Evolutionary conservation across 2,329 filamentous ascomycete genomes (phyloP).

Genomic region (Cercospora sp.): DNA sequence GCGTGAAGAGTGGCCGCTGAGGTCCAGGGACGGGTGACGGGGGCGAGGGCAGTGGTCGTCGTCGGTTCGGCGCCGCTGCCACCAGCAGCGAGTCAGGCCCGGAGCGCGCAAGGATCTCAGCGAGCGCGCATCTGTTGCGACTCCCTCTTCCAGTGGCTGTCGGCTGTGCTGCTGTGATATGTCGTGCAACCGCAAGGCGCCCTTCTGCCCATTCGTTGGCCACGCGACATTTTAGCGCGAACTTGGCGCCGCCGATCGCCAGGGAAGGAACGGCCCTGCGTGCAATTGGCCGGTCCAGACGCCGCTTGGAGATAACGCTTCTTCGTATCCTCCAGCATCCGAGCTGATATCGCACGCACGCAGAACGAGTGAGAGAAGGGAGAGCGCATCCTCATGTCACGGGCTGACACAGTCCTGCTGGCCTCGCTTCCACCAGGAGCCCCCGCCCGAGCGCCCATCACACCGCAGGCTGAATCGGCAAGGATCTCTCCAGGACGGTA

Average conservation of each 20-base stretch:
- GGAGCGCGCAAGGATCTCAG: not conserved
- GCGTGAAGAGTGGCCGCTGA: not conserved
- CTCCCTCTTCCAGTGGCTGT: not conserved
- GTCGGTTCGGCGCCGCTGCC: slow-evolving; percentile 3
- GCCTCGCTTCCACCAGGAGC: not conserved
- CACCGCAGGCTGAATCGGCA: not conserved
- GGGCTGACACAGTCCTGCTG: not conserved
- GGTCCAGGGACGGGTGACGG: not conserved
- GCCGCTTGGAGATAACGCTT: not conserved
- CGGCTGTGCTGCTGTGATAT: not conserved
- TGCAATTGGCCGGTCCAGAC: not conserved
- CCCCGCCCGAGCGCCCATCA: not conserved
- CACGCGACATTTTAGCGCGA: slow-evolving; percentile 8
- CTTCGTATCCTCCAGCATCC: not conserved
- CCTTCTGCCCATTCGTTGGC: slow-evolving; percentile 2
- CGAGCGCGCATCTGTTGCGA: not conserved
- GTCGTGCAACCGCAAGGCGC: slow-evolving; percentile 11
- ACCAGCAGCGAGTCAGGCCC: not conserved
- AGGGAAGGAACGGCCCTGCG: not conserved
- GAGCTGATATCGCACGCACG: not conserved
- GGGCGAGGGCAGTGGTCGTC: not conserved
- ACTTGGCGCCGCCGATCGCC: not conserved
- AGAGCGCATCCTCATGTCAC: not conserved
- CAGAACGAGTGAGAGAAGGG: not conserved
- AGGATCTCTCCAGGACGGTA: not conserved